These are phyloP conservation scores for Houttuynia cordata DNA, from an alignment of 164 flowering plant species.

Conservation along the genomic window DNA sequence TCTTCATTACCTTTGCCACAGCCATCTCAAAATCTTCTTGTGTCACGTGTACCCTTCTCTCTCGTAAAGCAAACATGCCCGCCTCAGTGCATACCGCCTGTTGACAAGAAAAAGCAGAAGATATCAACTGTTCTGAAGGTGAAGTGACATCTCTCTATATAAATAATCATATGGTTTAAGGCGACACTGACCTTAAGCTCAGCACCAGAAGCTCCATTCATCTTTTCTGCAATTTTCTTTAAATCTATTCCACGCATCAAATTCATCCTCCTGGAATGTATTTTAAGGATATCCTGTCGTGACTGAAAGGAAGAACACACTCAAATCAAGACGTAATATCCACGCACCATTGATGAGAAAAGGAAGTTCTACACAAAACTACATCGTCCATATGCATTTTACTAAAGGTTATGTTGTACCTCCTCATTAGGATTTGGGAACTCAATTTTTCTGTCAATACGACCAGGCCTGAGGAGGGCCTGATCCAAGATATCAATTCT, in stretches of 20 bases:
- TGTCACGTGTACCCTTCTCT: conserved; percentile 95
- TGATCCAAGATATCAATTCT: conserved; percentile 94
- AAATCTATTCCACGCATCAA: conserved; percentile 97
- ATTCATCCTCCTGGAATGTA: conserved; percentile 95
- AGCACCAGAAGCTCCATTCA: conserved; percentile 99
- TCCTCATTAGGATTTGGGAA: conserved; percentile 96
- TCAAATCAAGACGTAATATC: background rate
- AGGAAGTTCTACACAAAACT: background rate
- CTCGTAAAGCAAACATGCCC: conserved; percentile 97
- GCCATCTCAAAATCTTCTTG: conserved; percentile 99
- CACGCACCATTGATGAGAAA: background rate
- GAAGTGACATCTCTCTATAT: background rate
- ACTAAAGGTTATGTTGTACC: conserved; percentile 26
- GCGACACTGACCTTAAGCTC: conserved; percentile 72
- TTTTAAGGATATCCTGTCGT: conserved; percentile 83
- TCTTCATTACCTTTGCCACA: conserved; percentile 99
- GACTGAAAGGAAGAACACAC: conserved; percentile 38
- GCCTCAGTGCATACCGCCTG: conserved; percentile 99
- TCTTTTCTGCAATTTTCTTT: conserved; percentile 96
- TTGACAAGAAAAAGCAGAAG: conserved; percentile 1
- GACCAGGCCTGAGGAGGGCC: conserved; percentile 96
- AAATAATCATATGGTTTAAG: too few relatives aligned
- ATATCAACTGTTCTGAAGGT: background rate
- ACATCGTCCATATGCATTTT: too few relatives aligned
- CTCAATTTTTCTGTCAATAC: conserved; percentile 93